Conservation (phyloP, 2,329 filamentous ascomycete species). For the Colletotrichum karsti region DNA sequence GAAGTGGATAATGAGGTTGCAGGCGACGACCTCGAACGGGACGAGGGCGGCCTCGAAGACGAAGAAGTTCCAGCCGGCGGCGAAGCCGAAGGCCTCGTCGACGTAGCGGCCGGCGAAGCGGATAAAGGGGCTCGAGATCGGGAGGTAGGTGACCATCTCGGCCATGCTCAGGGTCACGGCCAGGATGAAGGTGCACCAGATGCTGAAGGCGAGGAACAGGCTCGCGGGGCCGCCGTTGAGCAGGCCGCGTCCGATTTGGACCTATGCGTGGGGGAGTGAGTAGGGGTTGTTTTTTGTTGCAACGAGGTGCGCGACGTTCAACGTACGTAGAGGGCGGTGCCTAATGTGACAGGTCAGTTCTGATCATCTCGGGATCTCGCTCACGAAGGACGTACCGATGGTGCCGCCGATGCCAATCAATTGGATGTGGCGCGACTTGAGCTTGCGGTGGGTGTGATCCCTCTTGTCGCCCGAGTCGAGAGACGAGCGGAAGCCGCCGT, state of each 20-base stretch:
- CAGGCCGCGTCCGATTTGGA: conserved; percentile 65
- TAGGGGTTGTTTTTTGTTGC: no score
- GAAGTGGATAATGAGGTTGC: conserved; percentile 69
- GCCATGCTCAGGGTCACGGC: conserved; percentile 70
- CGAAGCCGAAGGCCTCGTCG: conserved; percentile 78
- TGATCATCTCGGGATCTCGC: background rate
- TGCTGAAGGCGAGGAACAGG: conserved; percentile 66
- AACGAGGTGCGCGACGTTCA: background rate
- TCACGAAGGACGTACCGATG: conserved; percentile 71
- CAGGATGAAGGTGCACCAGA: conserved; percentile 70
- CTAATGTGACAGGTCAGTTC: background rate
- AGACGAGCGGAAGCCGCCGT: conserved; percentile 18
- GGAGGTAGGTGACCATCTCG: conserved; percentile 81
- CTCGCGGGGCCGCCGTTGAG: conserved; percentile 67
- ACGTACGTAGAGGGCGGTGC: conserved; percentile 28
- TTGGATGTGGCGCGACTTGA: conserved; percentile 66
- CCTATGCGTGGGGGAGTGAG: conserved; percentile 39
- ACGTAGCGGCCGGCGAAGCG: conserved; percentile 80
- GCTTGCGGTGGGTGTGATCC: conserved; percentile 58
- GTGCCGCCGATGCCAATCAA: conserved; percentile 71
- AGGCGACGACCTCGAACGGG: conserved; percentile 73
- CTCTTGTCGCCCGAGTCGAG: conserved; percentile 23
- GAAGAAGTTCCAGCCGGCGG: conserved; percentile 80
- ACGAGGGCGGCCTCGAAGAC: conserved; percentile 74
- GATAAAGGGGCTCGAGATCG: conserved; percentile 82